Evolutionary conservation across 345 rosid genomes (phyloP).

Genomic region (Populus euphratica): DNA sequence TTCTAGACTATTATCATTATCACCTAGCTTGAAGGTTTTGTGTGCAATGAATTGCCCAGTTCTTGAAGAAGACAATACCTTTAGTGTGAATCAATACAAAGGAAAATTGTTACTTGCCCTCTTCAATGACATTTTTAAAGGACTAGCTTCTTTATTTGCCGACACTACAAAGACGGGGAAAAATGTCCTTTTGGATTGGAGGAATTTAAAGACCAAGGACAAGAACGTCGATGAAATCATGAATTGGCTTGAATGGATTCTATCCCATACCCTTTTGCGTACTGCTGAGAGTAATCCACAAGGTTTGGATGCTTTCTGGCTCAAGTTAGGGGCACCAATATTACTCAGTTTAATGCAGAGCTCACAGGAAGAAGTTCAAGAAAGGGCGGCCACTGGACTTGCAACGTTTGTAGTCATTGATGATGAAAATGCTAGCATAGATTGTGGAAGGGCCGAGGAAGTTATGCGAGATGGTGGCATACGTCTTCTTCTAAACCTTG

Average conservation of each 20-base stretch:
- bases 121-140: constrained; percentile 25
- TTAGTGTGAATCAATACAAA: constrained; percentile 5
- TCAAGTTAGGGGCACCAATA: constrained; percentile 28
- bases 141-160: constrained; percentile 27
- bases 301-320: constrained; percentile 33
- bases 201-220: constrained; percentile 14
- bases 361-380: constrained; percentile 33
- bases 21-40: constrained; percentile 24
- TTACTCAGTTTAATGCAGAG: constrained; percentile 34
- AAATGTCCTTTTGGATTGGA: constrained; percentile 18
- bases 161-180: constrained; percentile 14
- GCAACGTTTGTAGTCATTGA: constrained; percentile 41
- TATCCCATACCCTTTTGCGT: constrained; percentile 35
- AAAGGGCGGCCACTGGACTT: constrained; percentile 38
- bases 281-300: constrained; percentile 32
- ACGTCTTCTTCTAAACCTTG: constrained; percentile 29
- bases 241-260: constrained; percentile 34
- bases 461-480: constrained; percentile 31
- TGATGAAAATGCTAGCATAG: constrained; percentile 38
- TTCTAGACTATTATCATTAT: constrained; percentile 18
- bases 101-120: constrained; percentile 26
- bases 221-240: constrained; percentile 14
- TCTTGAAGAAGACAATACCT: constrained; percentile 28
- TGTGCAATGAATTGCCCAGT: constrained; percentile 29
- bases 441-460: constrained; percentile 33